Evolutionary conservation across 1,139 yeast genomes (phyloP).

Genomic region (Insectozyma bohioensis): DNA sequence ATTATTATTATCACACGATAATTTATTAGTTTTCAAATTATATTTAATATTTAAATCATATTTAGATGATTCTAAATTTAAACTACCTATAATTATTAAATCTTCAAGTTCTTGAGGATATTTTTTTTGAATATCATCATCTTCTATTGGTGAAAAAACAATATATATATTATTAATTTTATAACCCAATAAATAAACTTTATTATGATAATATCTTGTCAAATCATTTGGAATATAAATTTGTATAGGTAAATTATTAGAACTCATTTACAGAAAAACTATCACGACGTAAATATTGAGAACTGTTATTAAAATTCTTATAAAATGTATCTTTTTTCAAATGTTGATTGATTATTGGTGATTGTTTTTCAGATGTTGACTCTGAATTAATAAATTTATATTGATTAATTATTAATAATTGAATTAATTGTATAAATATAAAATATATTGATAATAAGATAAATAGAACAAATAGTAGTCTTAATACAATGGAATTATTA

Average conservation of each 20-base stretch:
- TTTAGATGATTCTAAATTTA: conserved; percentile 11
- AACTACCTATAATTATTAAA: conserved; percentile 22
- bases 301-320: conserved; percentile 39
- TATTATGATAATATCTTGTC: conserved; percentile 12
- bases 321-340: conserved; percentile 23
- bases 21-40: conserved; percentile 5
- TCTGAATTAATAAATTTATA: conserved; percentile 8
- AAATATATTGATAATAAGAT: conserved; percentile 1
- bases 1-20: too few relatives aligned
- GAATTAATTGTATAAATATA: conserved; percentile 1
- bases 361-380: too few relatives aligned
- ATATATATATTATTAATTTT: conserved; percentile 24
- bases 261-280: conserved; percentile 29
- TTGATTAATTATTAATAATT: conserved; percentile 6
- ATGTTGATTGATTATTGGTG: conserved; percentile 1
- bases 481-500: not conserved
- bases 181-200: conserved; percentile 26
- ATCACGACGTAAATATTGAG: conserved; percentile 45
- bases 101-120: conserved; percentile 16
- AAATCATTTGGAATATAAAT: conserved; percentile 40
- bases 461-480: conserved; percentile 2
- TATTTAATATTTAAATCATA: conserved; percentile 14
- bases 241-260: conserved; percentile 21
- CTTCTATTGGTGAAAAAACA: conserved; percentile 21
- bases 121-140: conserved; percentile 6